Evolutionary conservation across 805 yeast species (phyloP), one percentile per base, ranked within the genome.

Genomic region (Cyberlindnera maritima): DNA sequence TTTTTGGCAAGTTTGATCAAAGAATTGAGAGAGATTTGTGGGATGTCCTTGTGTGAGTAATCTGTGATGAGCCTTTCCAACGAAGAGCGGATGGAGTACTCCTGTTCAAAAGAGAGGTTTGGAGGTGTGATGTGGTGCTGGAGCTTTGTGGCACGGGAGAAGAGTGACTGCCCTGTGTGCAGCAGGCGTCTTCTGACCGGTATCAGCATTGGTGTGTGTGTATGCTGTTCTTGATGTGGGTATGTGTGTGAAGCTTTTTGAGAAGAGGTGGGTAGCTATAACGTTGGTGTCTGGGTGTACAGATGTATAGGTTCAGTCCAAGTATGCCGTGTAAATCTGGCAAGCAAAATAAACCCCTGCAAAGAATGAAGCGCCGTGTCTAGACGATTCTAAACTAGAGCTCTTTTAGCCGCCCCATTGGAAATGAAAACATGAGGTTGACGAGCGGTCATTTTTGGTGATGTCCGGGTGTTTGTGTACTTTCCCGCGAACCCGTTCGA

Each of bases 11-110:
- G 73, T 37, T 68, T 63, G 10, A 79, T 73, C 36, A 85, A 60
- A 15, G 75, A 75, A 44, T 73, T 72, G 50, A 80, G 67, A 3
- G 82, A 72, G 31, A 83, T 66, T 37, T 76, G 73, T 13, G 85
- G 80, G 31, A 83, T 63, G 5, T 77, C 74, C 46, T 71, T 71
- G 17, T 64, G 61, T 1, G 88, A 76, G 55, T 79, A 80, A 50
- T 76, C 77, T 41, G 78, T 73, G 35, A 85, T 80, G 45, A 83
- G 70, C 34, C 77, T 67, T 50, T 82, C 87, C 21, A 83, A 63
- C 5, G 81, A 72, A 1, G 84, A 74, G 45, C 88, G 64, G 21
- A 80, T 72, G 49, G 75, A 72, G 62, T 81, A 81, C 47, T 80
- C 81, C 45, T 74, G 67, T 39, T 76, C 69, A 48, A 80, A 80